phyloP scores from a whole-genome alignment of 202 grass and related monocot species.

The Eragrostis tef region DNA sequence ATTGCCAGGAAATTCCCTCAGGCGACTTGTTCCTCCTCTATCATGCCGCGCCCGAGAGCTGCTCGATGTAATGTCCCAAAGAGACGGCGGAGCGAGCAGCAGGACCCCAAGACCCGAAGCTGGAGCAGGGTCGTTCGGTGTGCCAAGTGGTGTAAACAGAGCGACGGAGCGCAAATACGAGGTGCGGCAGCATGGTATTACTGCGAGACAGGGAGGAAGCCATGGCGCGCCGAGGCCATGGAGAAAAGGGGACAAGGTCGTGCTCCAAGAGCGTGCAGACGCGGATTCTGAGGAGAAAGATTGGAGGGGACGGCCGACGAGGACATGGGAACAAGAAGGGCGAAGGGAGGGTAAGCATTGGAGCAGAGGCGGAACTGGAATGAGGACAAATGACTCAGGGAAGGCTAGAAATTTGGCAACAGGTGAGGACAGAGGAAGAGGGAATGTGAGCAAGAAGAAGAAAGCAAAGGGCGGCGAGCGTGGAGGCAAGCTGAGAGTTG shows the following conservation, averaged over 20 bases:
- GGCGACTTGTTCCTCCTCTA: neutral
- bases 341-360: neutral
- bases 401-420: conserved; percentile 15
- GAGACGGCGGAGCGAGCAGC: neutral
- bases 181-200: neutral
- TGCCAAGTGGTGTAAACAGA: neutral
- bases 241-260: conserved; percentile 38
- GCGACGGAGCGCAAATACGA: neutral
- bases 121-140: neutral
- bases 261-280: neutral
- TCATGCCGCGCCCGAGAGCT: neutral
- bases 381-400: conserved; percentile 1
- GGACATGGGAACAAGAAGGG: neutral
- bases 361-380: conserved; percentile 30
- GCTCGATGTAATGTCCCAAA: conserved; percentile 37
- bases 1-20: neutral
- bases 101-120: neutral
- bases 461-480: conserved; percentile 27
- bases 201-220: conserved; percentile 4
- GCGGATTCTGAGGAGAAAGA: neutral
- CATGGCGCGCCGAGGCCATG: neutral
- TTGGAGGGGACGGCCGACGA: neutral
- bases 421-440: conserved; percentile 11
- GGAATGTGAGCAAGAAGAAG: conserved; percentile 34
- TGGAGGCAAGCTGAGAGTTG: conserved; percentile 48